Evolutionary conservation across 2,329 filamentous ascomycete species (phyloP).

Genomic region (Cladosporium colombiae): DNA sequence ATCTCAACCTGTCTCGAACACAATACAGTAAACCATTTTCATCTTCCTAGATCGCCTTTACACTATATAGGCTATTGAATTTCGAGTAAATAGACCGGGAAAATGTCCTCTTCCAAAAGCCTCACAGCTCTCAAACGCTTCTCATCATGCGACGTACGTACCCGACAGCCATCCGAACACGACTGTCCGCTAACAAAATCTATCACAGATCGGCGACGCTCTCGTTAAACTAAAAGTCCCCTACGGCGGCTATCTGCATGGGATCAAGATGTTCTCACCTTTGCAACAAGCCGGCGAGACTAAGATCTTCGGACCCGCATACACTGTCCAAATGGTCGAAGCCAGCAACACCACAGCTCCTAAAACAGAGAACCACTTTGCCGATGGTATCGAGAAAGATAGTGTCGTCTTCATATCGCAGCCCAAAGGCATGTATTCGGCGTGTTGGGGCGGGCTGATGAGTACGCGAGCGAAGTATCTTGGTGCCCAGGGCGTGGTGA

Average conservation of each 20-base stretch:
- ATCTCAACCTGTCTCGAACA: not conserved
- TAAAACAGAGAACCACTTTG: constrained; percentile 39
- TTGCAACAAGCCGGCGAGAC: constrained; percentile 53
- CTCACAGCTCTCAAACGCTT: constrained; percentile 17
- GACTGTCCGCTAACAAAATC: constrained; percentile 1
- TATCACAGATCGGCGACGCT: constrained; percentile 47
- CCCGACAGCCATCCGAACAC: not conserved
- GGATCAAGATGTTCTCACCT: constrained; percentile 58
- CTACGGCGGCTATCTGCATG: constrained; percentile 56
- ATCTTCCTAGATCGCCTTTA: not conserved
- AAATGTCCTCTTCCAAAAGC: constrained; percentile 10
- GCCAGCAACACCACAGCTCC: constrained; percentile 36
- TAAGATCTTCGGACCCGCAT: constrained; percentile 57
- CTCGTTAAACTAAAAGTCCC: constrained; percentile 50
- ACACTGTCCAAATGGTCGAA: constrained; percentile 45
- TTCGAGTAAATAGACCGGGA: not conserved
- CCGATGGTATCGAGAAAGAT: constrained; percentile 38
- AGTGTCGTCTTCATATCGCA: constrained; percentile 43
- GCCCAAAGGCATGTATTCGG: constrained; percentile 37
- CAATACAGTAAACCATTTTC: not conserved
- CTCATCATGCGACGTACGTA: constrained; percentile 18
- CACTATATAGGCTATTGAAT: too few relatives aligned
- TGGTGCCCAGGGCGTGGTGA: constrained; percentile 41
- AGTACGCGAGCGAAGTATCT: constrained; percentile 38
- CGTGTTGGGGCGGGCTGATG: constrained; percentile 46